A percentile compares a stretch with the other conserved stretches of the same genome.
Conservation (phyloP, 805 yeast species). For the Cyberlindnera amylophila region DNA sequence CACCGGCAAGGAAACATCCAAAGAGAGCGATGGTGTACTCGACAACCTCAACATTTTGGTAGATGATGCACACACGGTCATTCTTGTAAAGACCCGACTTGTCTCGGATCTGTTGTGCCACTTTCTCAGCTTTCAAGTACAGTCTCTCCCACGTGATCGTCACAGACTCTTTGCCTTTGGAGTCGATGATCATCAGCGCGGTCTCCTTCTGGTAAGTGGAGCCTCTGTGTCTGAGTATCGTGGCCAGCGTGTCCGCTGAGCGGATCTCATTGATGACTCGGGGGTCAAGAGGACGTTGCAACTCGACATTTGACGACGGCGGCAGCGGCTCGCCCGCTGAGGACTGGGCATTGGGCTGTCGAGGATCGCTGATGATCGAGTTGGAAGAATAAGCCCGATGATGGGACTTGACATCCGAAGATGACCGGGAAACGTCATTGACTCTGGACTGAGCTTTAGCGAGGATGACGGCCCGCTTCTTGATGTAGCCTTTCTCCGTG, state of each 20-base stretch:
- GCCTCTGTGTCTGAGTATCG: conserved; percentile 72
- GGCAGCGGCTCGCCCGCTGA: conserved; percentile 30
- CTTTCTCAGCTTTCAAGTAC: conserved; percentile 75
- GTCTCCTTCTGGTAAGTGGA: conserved; percentile 57
- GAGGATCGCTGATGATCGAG: conserved; percentile 25
- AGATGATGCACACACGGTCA: conserved; percentile 80
- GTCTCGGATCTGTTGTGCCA: conserved; percentile 78
- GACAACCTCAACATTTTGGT: conserved; percentile 76
- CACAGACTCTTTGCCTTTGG: conserved; percentile 73
- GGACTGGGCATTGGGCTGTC: conserved; percentile 14
- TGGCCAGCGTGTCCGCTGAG: conserved; percentile 54
- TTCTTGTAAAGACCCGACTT: conserved; percentile 70
- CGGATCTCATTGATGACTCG: conserved; percentile 40
- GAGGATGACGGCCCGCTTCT: conserved; percentile 46
- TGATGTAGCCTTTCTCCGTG: conserved; percentile 69
- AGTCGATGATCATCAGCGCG: conserved; percentile 71
- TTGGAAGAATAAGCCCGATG: conserved; percentile 25
- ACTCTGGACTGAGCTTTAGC: conserved; percentile 3
- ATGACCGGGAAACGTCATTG: conserved; percentile 5
- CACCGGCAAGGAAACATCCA: conserved; percentile 91
- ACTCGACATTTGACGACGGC: conserved; percentile 25
- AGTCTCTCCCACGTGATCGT: conserved; percentile 88
- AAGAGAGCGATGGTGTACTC: conserved; percentile 84
- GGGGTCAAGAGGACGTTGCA: conserved; percentile 53
- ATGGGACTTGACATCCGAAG: conserved; percentile 15